phyloP scores from a whole-genome alignment of 169 alveolate genomes.

The Ophryocystis elektroscirrha region DNA sequence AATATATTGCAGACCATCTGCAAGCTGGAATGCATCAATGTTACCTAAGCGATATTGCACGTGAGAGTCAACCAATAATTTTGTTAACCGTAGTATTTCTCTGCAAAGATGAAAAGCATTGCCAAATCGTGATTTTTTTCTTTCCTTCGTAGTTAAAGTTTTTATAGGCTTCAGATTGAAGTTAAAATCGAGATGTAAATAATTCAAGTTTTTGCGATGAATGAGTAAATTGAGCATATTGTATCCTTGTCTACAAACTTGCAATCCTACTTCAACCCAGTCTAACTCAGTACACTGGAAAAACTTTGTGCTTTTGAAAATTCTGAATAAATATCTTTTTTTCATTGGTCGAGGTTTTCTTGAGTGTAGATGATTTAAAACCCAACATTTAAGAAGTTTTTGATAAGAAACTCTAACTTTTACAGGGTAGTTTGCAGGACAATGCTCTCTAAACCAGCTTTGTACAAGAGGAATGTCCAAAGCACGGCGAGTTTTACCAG shows the following conservation, averaged over 20 bases:
- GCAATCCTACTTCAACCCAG: constrained; percentile 99
- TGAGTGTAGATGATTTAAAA: constrained; percentile 73
- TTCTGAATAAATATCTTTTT: constrained; percentile 70
- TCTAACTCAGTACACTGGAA: constrained; percentile 93
- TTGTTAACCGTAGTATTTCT: constrained; percentile 90
- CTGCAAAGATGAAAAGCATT: constrained; percentile 99
- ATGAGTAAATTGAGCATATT: constrained; percentile 91
- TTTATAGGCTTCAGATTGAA: constrained; percentile 98
- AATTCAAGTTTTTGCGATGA: constrained; percentile 91
- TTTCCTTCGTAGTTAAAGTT: constrained; percentile 91
- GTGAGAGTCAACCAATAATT: constrained; percentile 92
- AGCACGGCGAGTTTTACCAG: constrained; percentile 79
- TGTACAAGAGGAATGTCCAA: constrained; percentile 85
- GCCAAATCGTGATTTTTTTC: constrained; percentile 99
- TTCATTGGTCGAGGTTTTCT: constrained; percentile 72
- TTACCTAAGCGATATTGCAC: constrained; percentile 93
- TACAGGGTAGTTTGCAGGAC: constrained; percentile 87
- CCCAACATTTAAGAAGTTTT: constrained; percentile 92
- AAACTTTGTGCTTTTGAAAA: constrained; percentile 85
- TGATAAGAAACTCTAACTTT: constrained; percentile 91
- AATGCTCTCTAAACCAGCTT: constrained; percentile 92
- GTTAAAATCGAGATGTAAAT: constrained; percentile 96
- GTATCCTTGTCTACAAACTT: constrained; percentile 95
- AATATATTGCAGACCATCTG: constrained; percentile 96
- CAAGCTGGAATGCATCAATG: constrained; percentile 97